Conservation (phyloP, 169 alveolate species). For the Eimeria tenella region DNA sequence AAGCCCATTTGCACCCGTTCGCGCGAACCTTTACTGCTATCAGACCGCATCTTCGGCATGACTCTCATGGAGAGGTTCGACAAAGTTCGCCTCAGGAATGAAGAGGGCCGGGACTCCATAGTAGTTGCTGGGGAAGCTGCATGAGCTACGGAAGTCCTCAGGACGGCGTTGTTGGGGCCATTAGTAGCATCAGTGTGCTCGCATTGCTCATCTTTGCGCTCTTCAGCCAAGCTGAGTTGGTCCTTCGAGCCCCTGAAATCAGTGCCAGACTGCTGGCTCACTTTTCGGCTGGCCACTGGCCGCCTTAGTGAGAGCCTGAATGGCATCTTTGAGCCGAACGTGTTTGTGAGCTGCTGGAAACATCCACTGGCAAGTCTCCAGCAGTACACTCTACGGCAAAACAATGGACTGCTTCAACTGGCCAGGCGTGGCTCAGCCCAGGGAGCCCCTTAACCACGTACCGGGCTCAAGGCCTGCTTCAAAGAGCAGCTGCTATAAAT, state of each 20-base stretch:
- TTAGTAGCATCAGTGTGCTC: not conserved
- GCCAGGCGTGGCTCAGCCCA: constrained; percentile 37
- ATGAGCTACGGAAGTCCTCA: constrained; percentile 30
- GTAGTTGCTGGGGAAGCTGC: constrained; percentile 47
- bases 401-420: constrained; percentile 52
- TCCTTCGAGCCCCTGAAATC: constrained; percentile 17
- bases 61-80: constrained; percentile 39
- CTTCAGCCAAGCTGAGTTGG: constrained; percentile 11
- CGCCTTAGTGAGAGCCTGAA: constrained; percentile 42
- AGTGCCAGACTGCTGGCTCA: constrained; percentile 19
- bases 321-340: constrained; percentile 35
- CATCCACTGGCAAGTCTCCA: constrained; percentile 9
- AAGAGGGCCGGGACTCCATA: constrained; percentile 47
- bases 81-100: constrained; percentile 33
- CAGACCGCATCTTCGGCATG: constrained; percentile 28
- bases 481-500: not conserved
- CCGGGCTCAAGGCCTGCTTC: not conserved
- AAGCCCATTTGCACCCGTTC: not conserved
- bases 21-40: constrained; percentile 4
- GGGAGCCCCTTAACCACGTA: constrained; percentile 17
- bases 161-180: not conserved
- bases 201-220: not conserved
- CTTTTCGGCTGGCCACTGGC: constrained; percentile 37
- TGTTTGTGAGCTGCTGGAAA: not conserved
- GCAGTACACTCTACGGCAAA: not conserved